Evolutionary conservation across 352 stramenopile species (phyloP), one percentile per base, ranked within the genome.

Genomic region (Globisporangium orthogonon): DNA sequence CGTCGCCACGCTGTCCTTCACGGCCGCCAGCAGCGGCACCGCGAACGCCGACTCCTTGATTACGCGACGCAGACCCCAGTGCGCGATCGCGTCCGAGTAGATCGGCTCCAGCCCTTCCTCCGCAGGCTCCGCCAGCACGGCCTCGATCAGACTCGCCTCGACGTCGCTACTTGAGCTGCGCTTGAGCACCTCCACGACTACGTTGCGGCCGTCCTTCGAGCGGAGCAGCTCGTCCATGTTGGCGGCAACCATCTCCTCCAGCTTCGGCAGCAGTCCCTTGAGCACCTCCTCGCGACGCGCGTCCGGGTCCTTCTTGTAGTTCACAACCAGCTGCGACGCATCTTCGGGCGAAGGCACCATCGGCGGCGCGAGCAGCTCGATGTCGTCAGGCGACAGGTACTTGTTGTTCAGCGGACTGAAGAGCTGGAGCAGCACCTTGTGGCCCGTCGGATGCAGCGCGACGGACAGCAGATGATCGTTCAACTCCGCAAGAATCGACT

Each of bases 221-320:
- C 83, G 82, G 58, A 94, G 71, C 45, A 94, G 60, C 10, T 68
- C 77, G 37, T 59, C 66, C 53, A 76, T 72, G 56, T 94, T 79
- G 45, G 71, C 74, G 7, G 53, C 57, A 48, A 83, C 89, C 69
- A 94, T 82, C 17, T 87, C 79, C 57, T 92, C 75, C n/a, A 94
- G 69, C 64, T 92, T 90, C 28, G 85, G 76, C 60, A 90, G 53
- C 58, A 92, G 58, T 45, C 82, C 81, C 62, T 89, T 87, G 40
- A 92, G 64, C 29, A 93, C 55, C 62, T 93, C 83, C 40, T 89
- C 74, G 39, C 81, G 79, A 71, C 83, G 83, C 48, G 75, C 69
- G 1, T 83, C 70, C 23, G 85, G 85, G 62, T 92, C 76, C 62
- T 95, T 95, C 74, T 93, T 93, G 80, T 95, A 95, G 64, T 93